Conservation (phyloP, 169 alveolate species). For the Plasmodium relictum region DNA sequence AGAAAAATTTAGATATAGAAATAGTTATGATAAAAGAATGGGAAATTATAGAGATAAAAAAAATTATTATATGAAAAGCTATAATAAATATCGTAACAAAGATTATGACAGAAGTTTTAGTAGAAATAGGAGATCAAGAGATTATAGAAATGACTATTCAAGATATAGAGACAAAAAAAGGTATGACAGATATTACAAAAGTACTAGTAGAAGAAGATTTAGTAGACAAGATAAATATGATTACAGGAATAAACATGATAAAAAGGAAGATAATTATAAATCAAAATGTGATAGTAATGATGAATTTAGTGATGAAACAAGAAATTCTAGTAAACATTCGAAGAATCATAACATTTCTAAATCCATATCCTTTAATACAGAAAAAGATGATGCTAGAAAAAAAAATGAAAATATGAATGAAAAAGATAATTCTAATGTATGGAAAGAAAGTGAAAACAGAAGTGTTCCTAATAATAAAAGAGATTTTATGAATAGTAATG, state of each 20-base stretch:
- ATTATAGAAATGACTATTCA: conserved; percentile 38
- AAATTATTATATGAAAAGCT: conserved; percentile 32
- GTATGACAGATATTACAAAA: conserved; percentile 47
- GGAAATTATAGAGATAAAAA: conserved; percentile 45
- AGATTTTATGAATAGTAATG: conserved; percentile 43
- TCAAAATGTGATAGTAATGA: conserved; percentile 63
- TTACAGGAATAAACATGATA: conserved; percentile 23
- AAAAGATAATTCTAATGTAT: conserved; percentile 59
- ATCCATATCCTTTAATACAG: conserved; percentile 72
- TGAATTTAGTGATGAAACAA: conserved; percentile 67
- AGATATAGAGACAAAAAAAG: conserved; percentile 54
- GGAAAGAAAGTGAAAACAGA: conserved; percentile 58
- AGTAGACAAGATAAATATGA: conserved; percentile 40
- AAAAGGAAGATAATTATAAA: conserved; percentile 43
- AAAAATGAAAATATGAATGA: conserved; percentile 42
- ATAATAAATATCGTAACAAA: conserved; percentile 31
- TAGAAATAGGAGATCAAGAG: conserved; percentile 45
- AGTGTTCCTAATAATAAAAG: background rate
- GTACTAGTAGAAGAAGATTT: conserved; percentile 45
- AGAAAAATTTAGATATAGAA: conserved; percentile 51
- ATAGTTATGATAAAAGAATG: conserved; percentile 66
- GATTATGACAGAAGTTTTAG: conserved; percentile 49
- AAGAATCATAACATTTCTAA: conserved; percentile 26
- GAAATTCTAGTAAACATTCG: conserved; percentile 67
- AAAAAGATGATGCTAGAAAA: conserved; percentile 52